phyloP scores from a whole-genome alignment of 139 green algal genomes.

The Coccomyxa sp. region DNA sequence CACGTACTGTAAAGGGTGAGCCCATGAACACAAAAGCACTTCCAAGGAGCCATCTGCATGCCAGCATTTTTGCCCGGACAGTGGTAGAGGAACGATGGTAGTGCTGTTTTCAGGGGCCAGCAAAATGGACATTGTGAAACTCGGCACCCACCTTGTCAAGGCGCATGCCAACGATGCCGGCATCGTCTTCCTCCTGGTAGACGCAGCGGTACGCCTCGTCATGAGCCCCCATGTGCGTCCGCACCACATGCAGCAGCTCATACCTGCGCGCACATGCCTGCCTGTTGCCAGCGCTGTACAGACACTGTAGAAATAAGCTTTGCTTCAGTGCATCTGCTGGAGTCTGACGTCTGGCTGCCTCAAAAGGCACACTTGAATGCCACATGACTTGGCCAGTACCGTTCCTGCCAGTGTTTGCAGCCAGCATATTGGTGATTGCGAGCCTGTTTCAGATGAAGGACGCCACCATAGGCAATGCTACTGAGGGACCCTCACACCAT shows the following conservation, averaged over 20 bases:
- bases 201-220: slow-evolving; percentile 87
- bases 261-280: slow-evolving; percentile 62
- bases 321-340: neutral
- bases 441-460: too few species aligned
- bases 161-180: slow-evolving; percentile 43
- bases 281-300: neutral
- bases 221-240: slow-evolving; percentile 88
- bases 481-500: too few species aligned
- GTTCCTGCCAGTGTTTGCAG: neutral
- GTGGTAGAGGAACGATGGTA: neutral
- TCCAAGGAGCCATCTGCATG: neutral
- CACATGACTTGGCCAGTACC: neutral
- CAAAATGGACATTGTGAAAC: neutral
- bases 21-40: too few species aligned
- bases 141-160: slow-evolving; percentile 36
- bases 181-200: slow-evolving; percentile 70
- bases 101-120: too few species aligned
- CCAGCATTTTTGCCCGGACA: neutral
- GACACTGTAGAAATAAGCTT: neutral
- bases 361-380: neutral
- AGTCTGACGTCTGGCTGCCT: neutral
- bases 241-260: slow-evolving; percentile 76
- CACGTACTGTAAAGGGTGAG: too few species aligned
- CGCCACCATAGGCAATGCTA: too few species aligned
- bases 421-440: too few species aligned